Evolutionary conservation across 164 flowering plant species (phyloP).

Genomic region (Buxus sempervirens): DNA sequence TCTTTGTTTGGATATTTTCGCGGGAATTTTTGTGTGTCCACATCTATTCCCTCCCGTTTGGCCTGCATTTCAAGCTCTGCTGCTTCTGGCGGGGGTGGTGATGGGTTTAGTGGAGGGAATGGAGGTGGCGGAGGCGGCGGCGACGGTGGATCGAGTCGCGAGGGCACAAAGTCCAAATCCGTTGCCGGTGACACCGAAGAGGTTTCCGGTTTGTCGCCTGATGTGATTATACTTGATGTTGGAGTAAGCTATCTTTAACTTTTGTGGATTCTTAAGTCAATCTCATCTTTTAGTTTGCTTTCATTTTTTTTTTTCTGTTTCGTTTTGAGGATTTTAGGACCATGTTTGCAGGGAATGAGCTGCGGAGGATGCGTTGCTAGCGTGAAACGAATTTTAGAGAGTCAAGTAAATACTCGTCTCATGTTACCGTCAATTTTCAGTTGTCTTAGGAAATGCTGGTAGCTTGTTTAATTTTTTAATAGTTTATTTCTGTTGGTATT

Average conservation of each 20-base stretch:
- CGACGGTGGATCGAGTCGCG: conserved; percentile 38
- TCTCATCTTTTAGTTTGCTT: background rate
- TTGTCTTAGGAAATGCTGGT: too few relatives aligned
- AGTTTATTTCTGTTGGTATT: background rate
- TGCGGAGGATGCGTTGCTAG: conserved; percentile 93
- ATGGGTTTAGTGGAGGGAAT: conserved; percentile 31
- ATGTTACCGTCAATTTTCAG: too few relatives aligned
- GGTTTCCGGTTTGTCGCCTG: conserved; percentile 43
- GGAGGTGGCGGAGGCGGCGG: conserved; percentile 48
- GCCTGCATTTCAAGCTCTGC: conserved; percentile 34
- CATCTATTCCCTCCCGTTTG: conserved; percentile 17
- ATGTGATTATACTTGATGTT: conserved; percentile 83
- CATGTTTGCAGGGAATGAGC: conserved; percentile 64
- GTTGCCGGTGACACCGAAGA: conserved; percentile 42
- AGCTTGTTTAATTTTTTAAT: background rate
- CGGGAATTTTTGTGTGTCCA: conserved; percentile 12
- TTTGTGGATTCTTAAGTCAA: background rate
- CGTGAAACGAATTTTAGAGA: conserved; percentile 81
- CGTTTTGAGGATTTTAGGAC: background rate
- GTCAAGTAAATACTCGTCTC: conserved; percentile 48
- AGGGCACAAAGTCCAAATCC: conserved; percentile 30
- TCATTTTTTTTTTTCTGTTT: background rate
- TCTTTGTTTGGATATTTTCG: conserved; percentile 13
- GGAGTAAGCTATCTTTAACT: conserved; percentile 40
- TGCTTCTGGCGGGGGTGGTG: conserved; percentile 45